Evolutionary conservation across 768 basidiomycete species (phyloP).

Genomic region (Chalciporus chontae): DNA sequence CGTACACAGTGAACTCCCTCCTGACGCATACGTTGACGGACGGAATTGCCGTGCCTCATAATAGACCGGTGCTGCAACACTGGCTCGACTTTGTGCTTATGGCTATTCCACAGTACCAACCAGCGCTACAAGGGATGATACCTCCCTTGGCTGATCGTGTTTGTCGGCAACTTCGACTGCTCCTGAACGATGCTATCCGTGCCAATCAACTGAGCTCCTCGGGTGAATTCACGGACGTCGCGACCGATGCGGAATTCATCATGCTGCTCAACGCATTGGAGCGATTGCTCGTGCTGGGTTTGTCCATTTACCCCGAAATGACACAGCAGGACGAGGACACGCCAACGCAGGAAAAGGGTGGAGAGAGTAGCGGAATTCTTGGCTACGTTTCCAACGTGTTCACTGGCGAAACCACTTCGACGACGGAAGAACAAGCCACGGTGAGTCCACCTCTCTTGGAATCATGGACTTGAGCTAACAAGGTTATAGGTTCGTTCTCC

Average conservation of each 20-base stretch:
- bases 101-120: slow-evolving; percentile 84
- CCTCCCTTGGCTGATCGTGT: slow-evolving; percentile 77
- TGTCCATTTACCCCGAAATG: slow-evolving; percentile 54
- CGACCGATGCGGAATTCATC: slow-evolving; percentile 78
- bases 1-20: slow-evolving; percentile 63
- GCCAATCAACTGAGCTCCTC: slow-evolving; percentile 38
- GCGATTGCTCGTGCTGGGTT: slow-evolving; percentile 69
- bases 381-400: slow-evolving; percentile 94
- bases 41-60: slow-evolving; percentile 65
- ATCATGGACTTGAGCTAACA: slow-evolving; percentile 1
- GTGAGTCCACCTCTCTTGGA: slow-evolving; percentile 36
- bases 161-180: slow-evolving; percentile 60
- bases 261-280: slow-evolving; percentile 86
- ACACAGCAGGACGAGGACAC: slow-evolving; percentile 56
- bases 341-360: slow-evolving; percentile 47
- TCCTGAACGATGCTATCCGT: slow-evolving; percentile 52
- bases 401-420: slow-evolving; percentile 57
- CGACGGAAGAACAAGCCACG: slow-evolving; percentile 52
- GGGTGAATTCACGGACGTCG: slow-evolving; percentile 43
- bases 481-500: slow-evolving; percentile 54
- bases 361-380: slow-evolving; percentile 66
- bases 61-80: slow-evolving; percentile 83
- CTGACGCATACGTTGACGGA: slow-evolving; percentile 77
- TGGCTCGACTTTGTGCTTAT: slow-evolving; percentile 97
- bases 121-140: slow-evolving; percentile 60